A percentile compares a stretch with the other conserved stretches of the same genome.
Evolutionary conservation across 129 eudicot genomes (phyloP).

Genomic region (Saposhnikovia divaricata): DNA sequence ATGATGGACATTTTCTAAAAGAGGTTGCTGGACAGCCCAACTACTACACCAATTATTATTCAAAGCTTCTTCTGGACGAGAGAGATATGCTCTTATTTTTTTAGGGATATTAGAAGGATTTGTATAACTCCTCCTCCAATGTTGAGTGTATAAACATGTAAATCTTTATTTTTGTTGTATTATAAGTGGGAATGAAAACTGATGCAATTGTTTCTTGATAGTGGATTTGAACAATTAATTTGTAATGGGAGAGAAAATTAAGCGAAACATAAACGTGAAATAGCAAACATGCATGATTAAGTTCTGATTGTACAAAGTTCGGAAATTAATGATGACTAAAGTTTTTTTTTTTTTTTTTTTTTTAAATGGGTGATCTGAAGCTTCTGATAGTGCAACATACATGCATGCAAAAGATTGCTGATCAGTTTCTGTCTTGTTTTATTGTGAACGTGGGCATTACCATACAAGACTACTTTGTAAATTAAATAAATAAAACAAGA

Average conservation of each 20-base stretch:
- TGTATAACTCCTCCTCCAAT: not conserved
- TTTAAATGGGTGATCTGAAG: no score
- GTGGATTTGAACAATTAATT: not conserved
- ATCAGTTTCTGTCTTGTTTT: no score
- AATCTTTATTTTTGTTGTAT: not conserved
- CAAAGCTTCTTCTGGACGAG: not conserved
- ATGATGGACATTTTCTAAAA: conserved; percentile 44
- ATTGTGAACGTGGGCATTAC: not conserved
- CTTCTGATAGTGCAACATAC: no score
- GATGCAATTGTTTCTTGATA: not conserved
- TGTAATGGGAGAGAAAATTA: not conserved
- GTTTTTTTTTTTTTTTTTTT: no score
- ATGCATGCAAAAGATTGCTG: no score
- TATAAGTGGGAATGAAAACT: not conserved
- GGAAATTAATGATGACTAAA: no score
- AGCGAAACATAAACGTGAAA: no score
- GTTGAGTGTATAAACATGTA: not conserved
- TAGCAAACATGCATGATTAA: no score
- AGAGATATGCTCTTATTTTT: not conserved
- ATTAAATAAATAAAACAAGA: no score
- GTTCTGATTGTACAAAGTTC: no score
- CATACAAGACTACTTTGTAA: no score
- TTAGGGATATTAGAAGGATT: not conserved
- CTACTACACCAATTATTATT: not conserved
- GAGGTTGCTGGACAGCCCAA: not conserved